phyloP scores from a whole-genome alignment of 1,139 yeast genomes.

The Dujonia santamariae region DNA sequence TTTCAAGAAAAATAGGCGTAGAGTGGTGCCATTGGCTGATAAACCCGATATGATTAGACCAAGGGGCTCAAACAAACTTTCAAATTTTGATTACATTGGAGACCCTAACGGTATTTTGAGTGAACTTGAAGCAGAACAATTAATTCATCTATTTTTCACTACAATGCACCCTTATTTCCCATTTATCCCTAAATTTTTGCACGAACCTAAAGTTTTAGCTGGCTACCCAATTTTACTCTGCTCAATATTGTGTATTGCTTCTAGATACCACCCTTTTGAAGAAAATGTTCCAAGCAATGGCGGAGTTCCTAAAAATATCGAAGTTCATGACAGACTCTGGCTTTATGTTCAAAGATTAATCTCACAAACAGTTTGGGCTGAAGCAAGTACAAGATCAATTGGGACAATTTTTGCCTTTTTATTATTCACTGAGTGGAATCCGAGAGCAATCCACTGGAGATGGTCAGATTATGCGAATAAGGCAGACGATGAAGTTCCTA shows the following conservation, averaged over 20 bases:
- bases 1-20: not conserved
- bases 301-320: slow-evolving; percentile 47
- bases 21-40: slow-evolving; percentile 37
- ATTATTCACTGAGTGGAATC: slow-evolving; percentile 93
- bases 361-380: slow-evolving; percentile 93
- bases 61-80: slow-evolving; percentile 46
- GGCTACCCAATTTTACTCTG: slow-evolving; percentile 79
- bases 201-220: slow-evolving; percentile 61
- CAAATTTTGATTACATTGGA: slow-evolving; percentile 67
- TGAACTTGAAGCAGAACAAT: slow-evolving; percentile 61
- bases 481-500: slow-evolving; percentile 33
- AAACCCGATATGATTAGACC: slow-evolving; percentile 52
- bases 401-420: slow-evolving; percentile 85
- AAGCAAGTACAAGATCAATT: slow-evolving; percentile 80
- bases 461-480: slow-evolving; percentile 84
- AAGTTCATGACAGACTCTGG: slow-evolving; percentile 79
- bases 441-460: slow-evolving; percentile 87
- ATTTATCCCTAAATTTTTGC: slow-evolving; percentile 72
- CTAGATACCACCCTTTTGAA: slow-evolving; percentile 66
- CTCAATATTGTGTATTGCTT: slow-evolving; percentile 74
- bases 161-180: slow-evolving; percentile 92
- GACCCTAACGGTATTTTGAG: slow-evolving; percentile 55
- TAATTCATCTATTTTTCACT: slow-evolving; percentile 65
- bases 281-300: slow-evolving; percentile 26
- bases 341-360: slow-evolving; percentile 76